These are phyloP conservation scores for Coemansia sp. DNA, from an alignment of 192 early-diverging fungal genomes.

Conservation along the genomic window DNA sequence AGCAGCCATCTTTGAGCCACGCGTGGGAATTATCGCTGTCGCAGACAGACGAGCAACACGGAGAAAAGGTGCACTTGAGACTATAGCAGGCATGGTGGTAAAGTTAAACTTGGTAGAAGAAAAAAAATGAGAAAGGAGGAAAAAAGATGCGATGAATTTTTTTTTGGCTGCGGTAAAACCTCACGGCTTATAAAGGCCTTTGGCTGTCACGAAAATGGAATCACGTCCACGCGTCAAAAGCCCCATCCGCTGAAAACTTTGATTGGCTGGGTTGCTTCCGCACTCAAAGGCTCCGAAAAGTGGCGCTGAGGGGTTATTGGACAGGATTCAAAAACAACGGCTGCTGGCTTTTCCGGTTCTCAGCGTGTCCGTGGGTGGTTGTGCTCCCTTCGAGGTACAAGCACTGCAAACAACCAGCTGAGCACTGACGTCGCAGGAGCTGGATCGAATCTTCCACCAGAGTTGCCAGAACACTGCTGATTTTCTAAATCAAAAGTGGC, in stretches of 20 bases:
- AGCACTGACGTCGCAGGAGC: neutral
- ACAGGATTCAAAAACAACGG: too few species aligned
- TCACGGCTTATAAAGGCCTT: neutral
- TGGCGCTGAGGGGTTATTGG: too few species aligned
- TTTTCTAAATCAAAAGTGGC: neutral
- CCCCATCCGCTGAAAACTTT: too few species aligned
- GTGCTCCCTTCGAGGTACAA: too few species aligned
- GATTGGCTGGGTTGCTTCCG: too few species aligned
- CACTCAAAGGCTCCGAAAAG: too few species aligned
- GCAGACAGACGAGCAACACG: slow-evolving; percentile 26
- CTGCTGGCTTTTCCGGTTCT: too few species aligned
- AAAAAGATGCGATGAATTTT: neutral
- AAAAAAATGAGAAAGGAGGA: neutral
- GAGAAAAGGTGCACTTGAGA: slow-evolving; percentile 18
- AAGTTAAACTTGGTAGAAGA: neutral
- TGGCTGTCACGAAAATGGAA: too few species aligned
- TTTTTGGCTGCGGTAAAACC: neutral
- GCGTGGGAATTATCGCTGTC: slow-evolving; percentile 73
- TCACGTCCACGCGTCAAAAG: too few species aligned
- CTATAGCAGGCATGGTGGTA: neutral
- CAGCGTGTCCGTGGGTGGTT: too few species aligned
- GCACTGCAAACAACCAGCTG: neutral
- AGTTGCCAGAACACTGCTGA: neutral
- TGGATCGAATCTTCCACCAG: neutral
- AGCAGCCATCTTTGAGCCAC: slow-evolving; percentile 80